These are phyloP conservation scores for Colletotrichum simmondsii DNA, from an alignment of 2,329 filamentous ascomycete species.

Conservation along the genomic window DNA sequence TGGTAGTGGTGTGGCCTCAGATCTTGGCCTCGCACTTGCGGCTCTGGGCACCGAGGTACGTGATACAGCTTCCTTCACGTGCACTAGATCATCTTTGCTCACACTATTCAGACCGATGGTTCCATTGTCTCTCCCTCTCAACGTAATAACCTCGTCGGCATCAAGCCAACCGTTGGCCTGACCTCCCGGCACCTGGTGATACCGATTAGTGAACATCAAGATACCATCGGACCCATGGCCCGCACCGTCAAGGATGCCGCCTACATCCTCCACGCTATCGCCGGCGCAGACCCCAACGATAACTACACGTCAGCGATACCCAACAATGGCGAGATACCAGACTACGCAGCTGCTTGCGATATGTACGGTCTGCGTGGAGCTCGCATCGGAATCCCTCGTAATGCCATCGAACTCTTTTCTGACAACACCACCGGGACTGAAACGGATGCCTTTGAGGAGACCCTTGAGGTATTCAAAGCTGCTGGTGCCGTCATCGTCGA, in stretches of 20 bases:
- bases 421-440: constrained; percentile 32
- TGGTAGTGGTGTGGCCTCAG: constrained; percentile 69
- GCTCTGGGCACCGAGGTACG: constrained; percentile 71
- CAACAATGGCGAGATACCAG: constrained; percentile 63
- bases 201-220: constrained; percentile 71
- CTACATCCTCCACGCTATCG: constrained; percentile 69
- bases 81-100: neutral
- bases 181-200: constrained; percentile 71
- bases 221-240: constrained; percentile 72
- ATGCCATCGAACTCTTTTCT: constrained; percentile 57
- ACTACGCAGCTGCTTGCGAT: constrained; percentile 70
- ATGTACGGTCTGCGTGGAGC: constrained; percentile 63
- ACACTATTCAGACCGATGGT: constrained; percentile 61
- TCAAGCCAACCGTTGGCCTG: constrained; percentile 75
- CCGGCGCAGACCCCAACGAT: constrained; percentile 68
- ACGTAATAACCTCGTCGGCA: constrained; percentile 70
- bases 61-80: constrained; percentile 29
- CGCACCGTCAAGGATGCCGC: constrained; percentile 72
- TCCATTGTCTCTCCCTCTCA: constrained; percentile 67
- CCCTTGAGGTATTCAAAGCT: constrained; percentile 59
- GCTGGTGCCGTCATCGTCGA: constrained; percentile 72
- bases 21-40: constrained; percentile 69
- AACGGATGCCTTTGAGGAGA: constrained; percentile 63
- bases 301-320: constrained; percentile 72
- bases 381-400: constrained; percentile 72